A percentile compares a stretch with the other conserved stretches of the same genome.
phyloP scores from a whole-genome alignment of 805 yeast genomes.

The Kazachstania africana region DNA sequence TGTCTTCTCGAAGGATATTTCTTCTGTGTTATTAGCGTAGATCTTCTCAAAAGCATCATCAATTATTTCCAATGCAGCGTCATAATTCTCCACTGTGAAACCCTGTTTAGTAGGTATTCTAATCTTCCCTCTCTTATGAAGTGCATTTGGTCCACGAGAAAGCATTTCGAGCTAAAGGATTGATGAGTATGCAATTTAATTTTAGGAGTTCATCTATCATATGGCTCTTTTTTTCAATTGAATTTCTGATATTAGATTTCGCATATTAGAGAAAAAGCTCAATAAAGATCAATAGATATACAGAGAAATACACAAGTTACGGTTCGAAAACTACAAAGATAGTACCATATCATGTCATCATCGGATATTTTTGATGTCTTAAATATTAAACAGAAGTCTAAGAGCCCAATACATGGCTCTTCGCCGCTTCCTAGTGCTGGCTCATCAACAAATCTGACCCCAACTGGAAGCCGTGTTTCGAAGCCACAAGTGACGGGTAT shows the following conservation, averaged over 20 bases:
- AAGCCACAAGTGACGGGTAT: conserved; percentile 45
- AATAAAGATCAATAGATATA: too few relatives aligned
- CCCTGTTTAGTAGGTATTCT: conserved; percentile 48
- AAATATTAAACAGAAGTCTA: conserved; percentile 39
- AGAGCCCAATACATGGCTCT: conserved; percentile 11
- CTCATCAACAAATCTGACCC: too few relatives aligned
- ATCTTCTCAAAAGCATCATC: conserved; percentile 62
- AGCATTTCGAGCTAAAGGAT: too few relatives aligned
- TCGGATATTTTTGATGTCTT: conserved; percentile 70
- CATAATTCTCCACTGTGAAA: conserved; percentile 36
- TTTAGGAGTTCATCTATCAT: too few relatives aligned
- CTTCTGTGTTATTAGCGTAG: conserved; percentile 57
- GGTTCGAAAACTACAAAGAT: too few relatives aligned
- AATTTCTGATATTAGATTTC: too few relatives aligned
- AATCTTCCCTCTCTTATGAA: conserved; percentile 38
- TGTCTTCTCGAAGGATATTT: conserved; percentile 69
- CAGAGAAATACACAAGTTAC: too few relatives aligned
- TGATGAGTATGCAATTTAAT: too few relatives aligned
- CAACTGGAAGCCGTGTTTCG: conserved; percentile 5
- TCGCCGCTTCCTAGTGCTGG: conserved; percentile 8
- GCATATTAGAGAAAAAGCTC: too few relatives aligned
- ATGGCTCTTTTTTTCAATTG: too few relatives aligned
- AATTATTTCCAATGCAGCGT: conserved; percentile 53
- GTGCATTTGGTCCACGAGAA: conserved; percentile 1
- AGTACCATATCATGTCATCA: conserved; percentile 28